Conservation (phyloP, 2,329 filamentous ascomycete species). For the Hypoxylon sp. region DNA sequence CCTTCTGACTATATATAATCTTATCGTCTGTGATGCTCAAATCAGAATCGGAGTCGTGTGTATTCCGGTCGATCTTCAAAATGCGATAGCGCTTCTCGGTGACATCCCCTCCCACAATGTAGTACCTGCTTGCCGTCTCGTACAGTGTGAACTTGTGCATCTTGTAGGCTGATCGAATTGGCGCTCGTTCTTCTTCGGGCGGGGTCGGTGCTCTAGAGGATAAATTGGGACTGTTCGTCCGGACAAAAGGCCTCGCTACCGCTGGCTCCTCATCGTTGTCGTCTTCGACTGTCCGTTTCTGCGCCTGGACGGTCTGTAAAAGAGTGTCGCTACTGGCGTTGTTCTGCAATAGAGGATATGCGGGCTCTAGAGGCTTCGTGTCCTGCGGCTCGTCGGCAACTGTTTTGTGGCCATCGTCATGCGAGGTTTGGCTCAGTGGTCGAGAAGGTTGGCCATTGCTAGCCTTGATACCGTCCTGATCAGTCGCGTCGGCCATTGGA, state of each 20-base stretch:
- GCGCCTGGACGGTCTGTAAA: conserved; percentile 51
- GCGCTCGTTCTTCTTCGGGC: conserved; percentile 48
- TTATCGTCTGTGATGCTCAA: conserved; percentile 93
- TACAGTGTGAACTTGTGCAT: conserved; percentile 99
- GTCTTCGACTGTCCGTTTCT: conserved; percentile 58
- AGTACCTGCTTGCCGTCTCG: conserved; percentile 93
- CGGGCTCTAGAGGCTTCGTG: conserved; percentile 46
- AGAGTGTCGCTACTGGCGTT: conserved; percentile 58
- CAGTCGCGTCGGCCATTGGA: conserved; percentile 48
- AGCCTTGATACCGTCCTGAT: conserved; percentile 43
- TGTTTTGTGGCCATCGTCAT: conserved; percentile 20
- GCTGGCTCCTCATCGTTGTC: conserved; percentile 72
- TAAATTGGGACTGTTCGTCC: conserved; percentile 68
- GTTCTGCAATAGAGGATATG: conserved; percentile 61
- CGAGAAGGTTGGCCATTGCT: conserved; percentile 41
- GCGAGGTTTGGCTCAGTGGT: conserved; percentile 36
- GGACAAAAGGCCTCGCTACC: conserved; percentile 70
- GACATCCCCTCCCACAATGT: conserved; percentile 93
- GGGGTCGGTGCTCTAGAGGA: conserved; percentile 47
- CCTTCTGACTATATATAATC: conserved; percentile 90
- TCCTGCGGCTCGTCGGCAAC: conserved; percentile 27
- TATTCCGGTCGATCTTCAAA: conserved; percentile 93
- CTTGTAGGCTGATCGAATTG: conserved; percentile 64
- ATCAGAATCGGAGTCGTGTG: conserved; percentile 80
- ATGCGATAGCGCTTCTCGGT: conserved; percentile 91